Evolutionary conservation across 352 stramenopile species (phyloP).

Genomic region (Phytophthora macrochlamydospora): DNA sequence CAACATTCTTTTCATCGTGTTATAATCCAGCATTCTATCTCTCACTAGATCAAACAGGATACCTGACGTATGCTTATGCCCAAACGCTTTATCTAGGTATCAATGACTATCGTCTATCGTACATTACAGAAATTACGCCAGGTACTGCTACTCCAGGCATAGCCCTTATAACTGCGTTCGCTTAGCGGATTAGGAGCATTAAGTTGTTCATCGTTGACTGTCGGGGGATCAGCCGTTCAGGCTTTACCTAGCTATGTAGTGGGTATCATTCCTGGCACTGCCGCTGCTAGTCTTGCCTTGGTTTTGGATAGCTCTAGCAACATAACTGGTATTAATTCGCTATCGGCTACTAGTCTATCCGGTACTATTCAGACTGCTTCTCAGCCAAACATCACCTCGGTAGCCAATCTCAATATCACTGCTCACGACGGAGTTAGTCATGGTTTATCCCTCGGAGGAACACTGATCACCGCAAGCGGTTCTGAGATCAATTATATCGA

Average conservation of each 20-base stretch:
- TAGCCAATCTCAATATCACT: not conserved
- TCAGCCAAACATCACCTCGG: not conserved
- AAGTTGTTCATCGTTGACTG: no score
- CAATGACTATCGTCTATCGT: not conserved
- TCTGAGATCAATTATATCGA: not conserved
- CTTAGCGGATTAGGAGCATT: no score
- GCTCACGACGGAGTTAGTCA: not conserved
- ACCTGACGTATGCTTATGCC: conserved; percentile 1
- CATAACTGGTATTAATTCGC: not conserved
- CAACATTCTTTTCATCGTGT: not conserved
- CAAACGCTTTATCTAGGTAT: not conserved
- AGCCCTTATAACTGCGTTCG: no score
- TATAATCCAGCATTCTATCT: conserved; percentile 5
- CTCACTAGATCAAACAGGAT: not conserved
- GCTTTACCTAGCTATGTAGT: no score
- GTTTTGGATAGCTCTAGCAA: not conserved
- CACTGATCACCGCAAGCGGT: no score
- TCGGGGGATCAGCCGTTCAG: no score
- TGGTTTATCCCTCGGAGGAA: no score
- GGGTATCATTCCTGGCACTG: not conserved
- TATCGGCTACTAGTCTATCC: not conserved
- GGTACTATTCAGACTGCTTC: not conserved
- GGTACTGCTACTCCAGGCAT: no score
- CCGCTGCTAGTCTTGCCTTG: not conserved
- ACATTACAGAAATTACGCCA: not conserved